Conservation (phyloP, 2,329 filamentous ascomycete species). For the Curvularia sp. region DNA sequence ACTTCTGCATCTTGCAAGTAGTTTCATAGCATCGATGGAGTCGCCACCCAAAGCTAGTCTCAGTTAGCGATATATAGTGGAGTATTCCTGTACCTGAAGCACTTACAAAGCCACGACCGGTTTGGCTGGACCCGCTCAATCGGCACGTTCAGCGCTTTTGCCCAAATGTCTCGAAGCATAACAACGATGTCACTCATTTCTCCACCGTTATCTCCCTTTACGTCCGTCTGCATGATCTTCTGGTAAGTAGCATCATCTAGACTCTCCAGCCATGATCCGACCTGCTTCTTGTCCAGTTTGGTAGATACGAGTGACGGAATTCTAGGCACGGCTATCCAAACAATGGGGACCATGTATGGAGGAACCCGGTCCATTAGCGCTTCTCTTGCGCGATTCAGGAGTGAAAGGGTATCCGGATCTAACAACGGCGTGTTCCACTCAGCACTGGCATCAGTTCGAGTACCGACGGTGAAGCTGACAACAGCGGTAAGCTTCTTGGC, state of each 20-base stretch:
- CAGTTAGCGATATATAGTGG: not conserved
- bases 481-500: constrained; percentile 56
- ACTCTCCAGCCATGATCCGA: constrained; percentile 55
- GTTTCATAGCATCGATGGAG: constrained; percentile 45
- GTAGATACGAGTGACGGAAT: constrained; percentile 39
- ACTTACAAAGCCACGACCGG: constrained; percentile 36
- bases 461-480: constrained; percentile 46
- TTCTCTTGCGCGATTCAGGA: constrained; percentile 43
- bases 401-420: constrained; percentile 34
- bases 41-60: constrained; percentile 39
- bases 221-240: constrained; percentile 50
- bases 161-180: constrained; percentile 50
- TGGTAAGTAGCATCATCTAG: constrained; percentile 52
- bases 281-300: constrained; percentile 43
- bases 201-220: constrained; percentile 26
- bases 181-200: constrained; percentile 21
- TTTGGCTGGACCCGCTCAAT: constrained; percentile 34
- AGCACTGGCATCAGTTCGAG: constrained; percentile 25
- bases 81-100: too few relatives aligned
- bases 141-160: constrained; percentile 51
- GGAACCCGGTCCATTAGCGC: constrained; percentile 36
- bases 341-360: constrained; percentile 41
- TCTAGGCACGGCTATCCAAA: constrained; percentile 49
- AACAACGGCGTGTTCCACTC: constrained; percentile 43
- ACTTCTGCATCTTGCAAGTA: constrained; percentile 40